Evolutionary conservation across 2,329 filamentous ascomycete genomes (phyloP), one percentile per base, ranked within the genome.

Genomic region (Colletotrichum lindemuthianum): DNA sequence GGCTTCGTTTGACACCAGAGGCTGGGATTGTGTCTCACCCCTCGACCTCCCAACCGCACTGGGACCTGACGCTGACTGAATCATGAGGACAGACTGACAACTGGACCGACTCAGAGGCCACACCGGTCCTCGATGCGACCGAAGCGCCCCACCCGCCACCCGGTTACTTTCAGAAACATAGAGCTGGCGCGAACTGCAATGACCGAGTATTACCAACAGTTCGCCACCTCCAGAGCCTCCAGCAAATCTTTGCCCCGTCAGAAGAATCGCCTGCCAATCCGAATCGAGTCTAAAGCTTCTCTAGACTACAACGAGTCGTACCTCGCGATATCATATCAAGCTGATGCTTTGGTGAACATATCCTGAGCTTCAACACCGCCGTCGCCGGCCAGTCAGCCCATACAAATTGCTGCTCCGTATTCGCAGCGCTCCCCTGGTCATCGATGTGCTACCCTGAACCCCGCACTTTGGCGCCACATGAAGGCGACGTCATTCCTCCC

Each of bases 181-280:
- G n/a, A n/a, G n/a, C n/a, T n/a, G n/a, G n/a, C n/a, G n/a, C n/a
- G n/a, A n/a, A n/a, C n/a, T n/a, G n/a, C n/a, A n/a, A 41, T 43
- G 12, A 45, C 15, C 34, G 34, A 33, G 48, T 59, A 41, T 59
- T 45, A 59, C 54, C 32, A 39, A 47, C 32, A 32, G 8, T 37
- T 60, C 50, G 61, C 61, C 61, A 65, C 61, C 54, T 61, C n/a
- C n/a, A 48, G 58, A 56, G 58, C 51, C 51, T 57, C 51, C 48
- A 39, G 63, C 49, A 40, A 61, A 61, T 61, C 51, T 44, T 65
- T 60, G 16, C 61, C 58, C 56, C 51, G 58, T 48, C 51, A 51
- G 41, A 65, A 61, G 45, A 51, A 34, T 51, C 11, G 63, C 63
- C 53, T 52, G 63, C 51, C 41, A 61, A 50, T 47, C 47, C 45